Percentiles rank a stretch among this genome's conserved stretches.
Conservation (phyloP, 2,329 filamentous ascomycete genomes). For the Coccinonectria pachysandricola region DNA sequence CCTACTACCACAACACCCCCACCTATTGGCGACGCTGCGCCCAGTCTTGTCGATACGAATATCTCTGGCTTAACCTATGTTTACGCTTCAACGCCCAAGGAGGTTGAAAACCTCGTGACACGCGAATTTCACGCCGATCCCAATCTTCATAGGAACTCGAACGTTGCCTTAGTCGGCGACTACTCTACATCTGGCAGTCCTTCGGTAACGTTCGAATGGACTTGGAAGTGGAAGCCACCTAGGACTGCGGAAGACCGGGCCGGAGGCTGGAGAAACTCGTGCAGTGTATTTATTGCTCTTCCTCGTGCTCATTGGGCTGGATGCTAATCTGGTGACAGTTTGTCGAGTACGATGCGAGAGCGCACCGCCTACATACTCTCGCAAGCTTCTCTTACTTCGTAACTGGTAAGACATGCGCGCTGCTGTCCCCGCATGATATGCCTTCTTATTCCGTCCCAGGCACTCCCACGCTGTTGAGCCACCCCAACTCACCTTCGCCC, state of each 20-base stretch:
- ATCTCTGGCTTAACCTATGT: constrained; percentile 89
- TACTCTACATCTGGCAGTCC: constrained; percentile 74
- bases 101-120: constrained; percentile 88
- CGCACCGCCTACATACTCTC: constrained; percentile 78
- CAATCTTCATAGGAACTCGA: constrained; percentile 93
- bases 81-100: constrained; percentile 73
- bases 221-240: constrained; percentile 93
- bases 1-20: constrained; percentile 26
- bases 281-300: constrained; percentile 53
- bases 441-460: constrained; percentile 26
- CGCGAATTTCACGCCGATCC: constrained; percentile 95
- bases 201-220: constrained; percentile 86
- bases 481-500: constrained; percentile 58
- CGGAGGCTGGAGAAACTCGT: constrained; percentile 90
- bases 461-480: constrained; percentile 33
- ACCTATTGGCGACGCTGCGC: constrained; percentile 39
- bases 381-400: constrained; percentile 96
- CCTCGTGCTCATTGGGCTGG: background rate
- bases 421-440: constrained; percentile 1
- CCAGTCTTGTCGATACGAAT: constrained; percentile 52
- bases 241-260: constrained; percentile 71
- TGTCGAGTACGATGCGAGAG: constrained; percentile 91
- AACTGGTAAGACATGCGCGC: constrained; percentile 45
- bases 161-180: constrained; percentile 91
- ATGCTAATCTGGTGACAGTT: constrained; percentile 47